Evolutionary conservation across 2,329 filamentous ascomycete genomes (phyloP).

Genomic region (Stagonosporopsis chrysanthemi): DNA sequence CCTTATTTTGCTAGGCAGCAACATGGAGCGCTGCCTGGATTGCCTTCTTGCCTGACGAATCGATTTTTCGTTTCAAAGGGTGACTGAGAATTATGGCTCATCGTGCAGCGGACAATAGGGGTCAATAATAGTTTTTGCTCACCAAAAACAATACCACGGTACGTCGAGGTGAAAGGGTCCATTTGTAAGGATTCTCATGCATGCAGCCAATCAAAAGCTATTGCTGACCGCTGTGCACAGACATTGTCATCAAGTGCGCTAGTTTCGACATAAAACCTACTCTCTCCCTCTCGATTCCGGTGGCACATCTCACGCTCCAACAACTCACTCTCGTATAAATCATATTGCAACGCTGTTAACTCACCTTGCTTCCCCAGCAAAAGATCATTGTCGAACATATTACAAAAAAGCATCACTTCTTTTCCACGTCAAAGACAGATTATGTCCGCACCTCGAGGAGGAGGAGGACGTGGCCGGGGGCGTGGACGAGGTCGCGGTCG

Average conservation of each 20-base stretch:
- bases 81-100: not conserved
- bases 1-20: conserved; percentile 3
- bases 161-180: not conserved
- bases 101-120: not conserved
- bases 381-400: not conserved
- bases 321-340: not conserved
- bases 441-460: conserved; percentile 25
- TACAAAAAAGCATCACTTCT: not conserved
- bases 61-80: not conserved
- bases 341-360: too few species aligned
- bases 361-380: not conserved
- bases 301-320: not conserved
- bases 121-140: too few species aligned
- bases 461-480: conserved; percentile 27
- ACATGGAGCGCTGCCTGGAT: conserved; percentile 1
- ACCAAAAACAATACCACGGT: not conserved
- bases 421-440: not conserved
- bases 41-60: conserved; percentile 2
- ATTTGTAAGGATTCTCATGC: not conserved
- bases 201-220: conserved; percentile 4
- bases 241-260: conserved; percentile 6
- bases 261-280: conserved; percentile 15
- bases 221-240: conserved; percentile 11
- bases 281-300: not conserved
- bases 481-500: conserved; percentile 33